These are phyloP conservation scores for Suillus fuscotomentosus DNA, from an alignment of 768 basidiomycete genomes.

Conservation along the genomic window DNA sequence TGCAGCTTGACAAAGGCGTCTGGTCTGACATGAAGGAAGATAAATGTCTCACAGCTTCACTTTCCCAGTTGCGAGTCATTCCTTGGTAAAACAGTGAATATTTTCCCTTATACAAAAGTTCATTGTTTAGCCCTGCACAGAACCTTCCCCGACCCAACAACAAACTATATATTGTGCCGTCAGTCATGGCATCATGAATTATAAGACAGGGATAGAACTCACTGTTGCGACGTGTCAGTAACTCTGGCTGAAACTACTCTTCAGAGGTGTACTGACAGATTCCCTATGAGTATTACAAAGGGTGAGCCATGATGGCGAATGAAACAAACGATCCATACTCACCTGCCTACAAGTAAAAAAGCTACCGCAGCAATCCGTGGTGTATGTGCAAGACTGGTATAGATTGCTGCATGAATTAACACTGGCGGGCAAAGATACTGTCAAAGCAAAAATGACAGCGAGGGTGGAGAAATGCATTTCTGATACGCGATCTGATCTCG, in stretches of 20 bases:
- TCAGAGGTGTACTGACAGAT: not conserved
- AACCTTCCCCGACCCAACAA: not conserved
- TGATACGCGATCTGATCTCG: not conserved
- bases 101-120: too few species aligned
- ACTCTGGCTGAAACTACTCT: not conserved
- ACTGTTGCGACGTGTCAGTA: not conserved
- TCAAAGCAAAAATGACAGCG: not conserved
- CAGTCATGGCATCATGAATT: too few species aligned
- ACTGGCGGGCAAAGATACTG: not conserved
- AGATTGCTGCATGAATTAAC: not conserved
- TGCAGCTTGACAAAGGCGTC: slow-evolving; percentile 33
- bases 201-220: not conserved
- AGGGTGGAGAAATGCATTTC: not conserved
- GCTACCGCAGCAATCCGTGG: not conserved
- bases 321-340: not conserved
- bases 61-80: too few species aligned
- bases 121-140: not conserved
- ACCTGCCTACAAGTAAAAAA: not conserved
- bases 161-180: not conserved
- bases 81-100: too few species aligned
- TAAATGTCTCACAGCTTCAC: too few species aligned
- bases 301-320: not conserved
- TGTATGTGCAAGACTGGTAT: accelerated
- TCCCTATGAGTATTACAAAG: not conserved
- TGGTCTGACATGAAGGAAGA: slow-evolving; percentile 16